Evolutionary conservation across 225 moss, liverwort and hornwort genomes (phyloP).

Genomic region (Pseudisothecium myosuroides): DNA sequence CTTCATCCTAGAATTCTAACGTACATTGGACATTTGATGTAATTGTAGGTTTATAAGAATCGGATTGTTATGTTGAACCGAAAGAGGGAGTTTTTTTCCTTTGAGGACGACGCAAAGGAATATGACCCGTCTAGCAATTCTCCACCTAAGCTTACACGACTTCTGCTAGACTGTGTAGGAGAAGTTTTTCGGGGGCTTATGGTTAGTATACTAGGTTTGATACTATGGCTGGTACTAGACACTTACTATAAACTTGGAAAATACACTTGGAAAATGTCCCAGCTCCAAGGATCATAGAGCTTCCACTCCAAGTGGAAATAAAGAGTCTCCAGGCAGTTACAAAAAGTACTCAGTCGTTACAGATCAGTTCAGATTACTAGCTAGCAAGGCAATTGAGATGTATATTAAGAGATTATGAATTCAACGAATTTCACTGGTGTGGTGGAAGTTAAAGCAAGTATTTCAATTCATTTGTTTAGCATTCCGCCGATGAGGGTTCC

Average conservation of each 20-base stretch:
- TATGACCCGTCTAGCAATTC: too few species aligned
- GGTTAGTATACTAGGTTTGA: accelerated
- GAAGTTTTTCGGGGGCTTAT: accelerated
- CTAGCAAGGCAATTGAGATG: background rate
- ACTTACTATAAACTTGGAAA: too few species aligned
- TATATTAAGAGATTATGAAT: background rate
- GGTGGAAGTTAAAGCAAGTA: background rate
- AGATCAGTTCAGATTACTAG: background rate
- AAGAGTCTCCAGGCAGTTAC: background rate
- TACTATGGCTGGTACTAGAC: too few species aligned
- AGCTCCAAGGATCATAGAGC: background rate
- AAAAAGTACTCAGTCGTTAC: too few species aligned
- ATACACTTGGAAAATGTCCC: too few species aligned
- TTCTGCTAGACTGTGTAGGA: accelerated
- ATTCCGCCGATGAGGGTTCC: background rate
- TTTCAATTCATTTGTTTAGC: background rate
- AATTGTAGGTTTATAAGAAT: background rate
- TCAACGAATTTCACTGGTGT: background rate
- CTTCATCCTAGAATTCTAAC: background rate
- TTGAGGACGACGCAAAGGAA: background rate
- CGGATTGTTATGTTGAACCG: background rate
- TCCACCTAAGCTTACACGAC: background rate
- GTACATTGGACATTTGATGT: background rate
- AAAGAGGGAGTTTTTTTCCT: background rate
- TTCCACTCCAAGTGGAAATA: background rate